Evolutionary conservation across 202 grass and related monocot species (phyloP), one percentile per base, ranked within the genome.

Genomic region (Elaeis oleifera): DNA sequence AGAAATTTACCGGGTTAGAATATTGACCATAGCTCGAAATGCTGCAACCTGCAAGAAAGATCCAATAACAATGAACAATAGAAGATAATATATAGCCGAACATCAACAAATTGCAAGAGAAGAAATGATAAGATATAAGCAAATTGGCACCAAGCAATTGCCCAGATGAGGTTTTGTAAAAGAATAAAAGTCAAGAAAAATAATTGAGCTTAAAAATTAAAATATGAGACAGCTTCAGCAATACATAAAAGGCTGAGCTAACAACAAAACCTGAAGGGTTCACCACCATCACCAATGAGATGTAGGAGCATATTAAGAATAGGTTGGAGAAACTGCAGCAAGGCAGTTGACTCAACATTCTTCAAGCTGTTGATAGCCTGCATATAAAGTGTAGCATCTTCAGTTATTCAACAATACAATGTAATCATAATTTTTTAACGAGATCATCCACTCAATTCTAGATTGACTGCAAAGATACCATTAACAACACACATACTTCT

Each of bases 301-400:
- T 86, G 94, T 39, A 99, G 85, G 39, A 99, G 78, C 94, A 99
- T 94, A 59, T 94, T 94, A 71, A 99, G 94, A 78, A 99, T 99
- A 0, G 94, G 88, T 72, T 89, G 88, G 44, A 99, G 78, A 84
- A 99, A 99, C 26, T 99, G 94, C 67, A 99, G 73, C 23, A 99
- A 65, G 22, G 73, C 82, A 20, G 69, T 99, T 53, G 94, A 94
- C 76, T 99, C 94, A n/a, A 99, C 94, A 63, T 99, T 99, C 85
- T 99, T 99, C 63, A 99, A 86, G 83, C 94, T 99, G 75, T 99
- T 99, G 74, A 99, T 99, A 18, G 94, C 94, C 94, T 99, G 74
- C 71, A 69, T 23, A 58, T 5, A 15, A 31, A 63, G 15, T 11
- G 18, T 48, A 66, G 71, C 36, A 68, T 23, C 16, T 60, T 60